Evolutionary conservation across 164 flowering plant species (phyloP).

Genomic region (Dillenia suffruticosa): DNA sequence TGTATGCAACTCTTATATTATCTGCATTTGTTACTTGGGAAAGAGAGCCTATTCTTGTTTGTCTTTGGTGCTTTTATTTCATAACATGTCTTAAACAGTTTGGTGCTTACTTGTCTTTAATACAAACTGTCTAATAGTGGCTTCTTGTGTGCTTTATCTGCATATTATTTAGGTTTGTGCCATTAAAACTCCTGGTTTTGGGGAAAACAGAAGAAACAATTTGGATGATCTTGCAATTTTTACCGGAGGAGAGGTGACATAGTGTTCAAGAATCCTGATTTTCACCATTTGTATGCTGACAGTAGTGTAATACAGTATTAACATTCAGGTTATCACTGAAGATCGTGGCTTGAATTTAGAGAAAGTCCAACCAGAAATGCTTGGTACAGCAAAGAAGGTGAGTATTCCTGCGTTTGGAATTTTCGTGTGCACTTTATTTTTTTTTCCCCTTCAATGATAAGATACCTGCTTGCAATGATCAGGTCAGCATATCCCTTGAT

Average conservation of each 20-base stretch:
- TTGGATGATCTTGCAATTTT: slow-evolving; percentile 79
- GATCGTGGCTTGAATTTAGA: slow-evolving; percentile 60
- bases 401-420: neutral
- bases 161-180: slow-evolving; percentile 63
- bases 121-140: too few species aligned
- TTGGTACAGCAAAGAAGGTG: slow-evolving; percentile 85
- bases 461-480: slow-evolving; percentile 1
- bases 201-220: slow-evolving; percentile 75
- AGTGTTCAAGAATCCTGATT: neutral
- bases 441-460: neutral
- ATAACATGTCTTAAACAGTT: too few species aligned
- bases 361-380: slow-evolving; percentile 58
- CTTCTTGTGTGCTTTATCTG: slow-evolving; percentile 4
- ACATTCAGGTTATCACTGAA: slow-evolving; percentile 61
- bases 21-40: neutral
- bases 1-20: neutral
- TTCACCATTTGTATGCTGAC: neutral
- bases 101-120: too few species aligned
- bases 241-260: slow-evolving; percentile 81
- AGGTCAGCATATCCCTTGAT: slow-evolving; percentile 81
- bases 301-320: slow-evolving; percentile 1
- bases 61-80: too few species aligned
- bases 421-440: neutral
- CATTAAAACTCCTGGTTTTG: slow-evolving; percentile 92
- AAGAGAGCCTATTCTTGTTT: too few species aligned